These are phyloP conservation scores for Solanum verrucosum DNA, from an alignment of 257 asterid genomes.

Conservation along the genomic window DNA sequence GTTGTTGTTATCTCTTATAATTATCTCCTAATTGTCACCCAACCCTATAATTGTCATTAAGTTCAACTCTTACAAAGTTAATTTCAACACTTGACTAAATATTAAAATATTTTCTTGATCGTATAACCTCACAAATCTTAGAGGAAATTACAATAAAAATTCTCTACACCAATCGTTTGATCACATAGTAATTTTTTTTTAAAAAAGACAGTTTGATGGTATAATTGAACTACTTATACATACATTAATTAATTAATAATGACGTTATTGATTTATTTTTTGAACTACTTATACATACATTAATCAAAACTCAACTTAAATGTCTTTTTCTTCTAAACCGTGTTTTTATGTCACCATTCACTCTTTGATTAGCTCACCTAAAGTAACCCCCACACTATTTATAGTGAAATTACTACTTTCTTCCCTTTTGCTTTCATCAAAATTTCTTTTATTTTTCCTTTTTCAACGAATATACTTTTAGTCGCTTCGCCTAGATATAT, in stretches of 20 bases:
- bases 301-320: background rate
- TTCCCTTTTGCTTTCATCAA: background rate
- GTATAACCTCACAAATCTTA: background rate
- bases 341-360: conserved; percentile 28
- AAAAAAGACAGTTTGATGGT: background rate
- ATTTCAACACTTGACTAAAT: background rate
- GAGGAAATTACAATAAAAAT: background rate
- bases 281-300: background rate
- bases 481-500: background rate
- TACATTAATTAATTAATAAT: background rate
- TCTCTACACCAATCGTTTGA: background rate
- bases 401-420: background rate
- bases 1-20: background rate
- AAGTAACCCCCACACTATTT: background rate
- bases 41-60: background rate
- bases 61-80: background rate
- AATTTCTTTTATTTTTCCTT: conserved; percentile 5
- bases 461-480: background rate
- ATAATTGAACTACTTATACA: background rate
- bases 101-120: background rate
- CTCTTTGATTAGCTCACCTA: conserved; percentile 15
- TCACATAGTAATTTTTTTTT: background rate
- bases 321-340: conserved; percentile 19
- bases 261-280: background rate
- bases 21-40: background rate